These are phyloP conservation scores for Penicillium sp. DNA, from an alignment of 2,329 filamentous ascomycete genomes.

Conservation along the genomic window DNA sequence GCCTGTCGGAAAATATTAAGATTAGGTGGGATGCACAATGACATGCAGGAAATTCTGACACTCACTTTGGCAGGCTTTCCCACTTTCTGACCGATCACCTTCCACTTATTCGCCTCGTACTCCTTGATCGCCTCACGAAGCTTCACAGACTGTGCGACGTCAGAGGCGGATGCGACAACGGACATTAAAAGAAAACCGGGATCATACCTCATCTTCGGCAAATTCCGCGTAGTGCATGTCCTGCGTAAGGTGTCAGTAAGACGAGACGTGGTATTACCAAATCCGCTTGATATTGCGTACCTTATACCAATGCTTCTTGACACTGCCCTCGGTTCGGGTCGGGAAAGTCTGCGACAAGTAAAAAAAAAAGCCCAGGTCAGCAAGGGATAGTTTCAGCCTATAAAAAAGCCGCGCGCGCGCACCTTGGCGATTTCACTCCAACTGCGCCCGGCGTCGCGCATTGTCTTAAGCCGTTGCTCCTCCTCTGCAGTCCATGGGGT, in stretches of 20 bases:
- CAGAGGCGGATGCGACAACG: constrained; percentile 11
- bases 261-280: background rate
- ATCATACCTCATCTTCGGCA: constrained; percentile 83
- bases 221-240: constrained; percentile 99
- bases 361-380: constrained; percentile 4
- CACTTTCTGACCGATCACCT: constrained; percentile 92
- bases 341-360: constrained; percentile 71
- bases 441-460: constrained; percentile 88
- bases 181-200: constrained; percentile 1
- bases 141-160: constrained; percentile 39
- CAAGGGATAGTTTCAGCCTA: background rate
- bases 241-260: constrained; percentile 48
- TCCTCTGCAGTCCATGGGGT: constrained; percentile 97
- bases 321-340: constrained; percentile 88
- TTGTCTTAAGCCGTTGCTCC: constrained; percentile 86
- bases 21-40: constrained; percentile 24
- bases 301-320: constrained; percentile 99
- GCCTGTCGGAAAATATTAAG: constrained; percentile 52
- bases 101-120: constrained; percentile 99
- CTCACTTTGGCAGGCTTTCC: constrained; percentile 91
- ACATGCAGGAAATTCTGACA: constrained; percentile 4
- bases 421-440: constrained; percentile 99
- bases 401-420: constrained; percentile 24
- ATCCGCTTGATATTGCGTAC: constrained; percentile 47
- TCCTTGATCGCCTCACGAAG: constrained; percentile 95